Percentiles rank a stretch among this genome's conserved stretches.
phyloP scores from a whole-genome alignment of 1,284 basidiomycete species.

The Puccinia coronata region DNA sequence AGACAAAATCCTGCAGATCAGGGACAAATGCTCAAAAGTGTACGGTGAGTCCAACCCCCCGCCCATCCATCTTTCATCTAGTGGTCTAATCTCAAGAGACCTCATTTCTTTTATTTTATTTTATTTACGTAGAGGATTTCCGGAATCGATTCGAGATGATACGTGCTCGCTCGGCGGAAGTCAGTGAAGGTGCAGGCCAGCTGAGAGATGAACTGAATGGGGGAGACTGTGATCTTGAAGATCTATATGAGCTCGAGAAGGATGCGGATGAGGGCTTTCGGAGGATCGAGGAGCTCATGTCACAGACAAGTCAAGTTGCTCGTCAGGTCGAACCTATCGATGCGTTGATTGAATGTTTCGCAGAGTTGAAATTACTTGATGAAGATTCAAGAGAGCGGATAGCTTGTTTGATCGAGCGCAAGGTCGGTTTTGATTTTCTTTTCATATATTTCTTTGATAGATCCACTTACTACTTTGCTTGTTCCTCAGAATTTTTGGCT shows the following conservation, averaged over 20 bases:
- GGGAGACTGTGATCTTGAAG: slow-evolving; percentile 33
- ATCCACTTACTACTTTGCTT: slow-evolving; percentile 65
- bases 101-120: no score
- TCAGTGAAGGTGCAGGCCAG: slow-evolving; percentile 29
- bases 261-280: slow-evolving; percentile 48
- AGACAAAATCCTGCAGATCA: slow-evolving; percentile 75
- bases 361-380: slow-evolving; percentile 32
- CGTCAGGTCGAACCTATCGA: not conserved
- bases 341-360: slow-evolving; percentile 7
- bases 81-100: no score
- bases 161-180: slow-evolving; percentile 16
- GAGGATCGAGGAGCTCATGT: slow-evolving; percentile 29
- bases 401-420: slow-evolving; percentile 42
- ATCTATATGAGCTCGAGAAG: slow-evolving; percentile 38
- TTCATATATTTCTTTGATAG: slow-evolving; percentile 73
- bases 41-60: slow-evolving; percentile 64
- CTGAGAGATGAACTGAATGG: slow-evolving; percentile 23
- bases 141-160: slow-evolving; percentile 25
- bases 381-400: slow-evolving; percentile 42
- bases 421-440: not conserved
- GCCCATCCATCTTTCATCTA: not conserved
- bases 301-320: slow-evolving; percentile 6
- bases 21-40: slow-evolving; percentile 70
- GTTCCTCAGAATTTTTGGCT: slow-evolving; percentile 39
- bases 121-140: slow-evolving; percentile 33